A percentile compares a stretch with the other conserved stretches of the same genome.
phyloP scores from a whole-genome alignment of 768 basidiomycete species.

The Lanmaoa pseudosensibilis region DNA sequence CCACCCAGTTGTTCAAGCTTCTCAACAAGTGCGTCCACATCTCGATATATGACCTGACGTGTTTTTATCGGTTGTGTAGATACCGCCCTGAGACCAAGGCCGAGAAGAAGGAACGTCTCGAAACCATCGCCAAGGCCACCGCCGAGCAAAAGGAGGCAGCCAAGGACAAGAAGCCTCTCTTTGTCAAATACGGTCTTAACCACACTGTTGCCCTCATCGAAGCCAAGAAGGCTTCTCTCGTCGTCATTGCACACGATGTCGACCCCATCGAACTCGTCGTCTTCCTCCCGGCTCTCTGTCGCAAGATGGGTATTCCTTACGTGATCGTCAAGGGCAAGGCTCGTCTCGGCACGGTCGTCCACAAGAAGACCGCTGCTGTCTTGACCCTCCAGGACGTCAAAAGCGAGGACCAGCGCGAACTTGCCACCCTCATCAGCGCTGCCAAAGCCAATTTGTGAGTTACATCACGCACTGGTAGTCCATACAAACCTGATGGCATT shows the following conservation, averaged over 20 bases:
- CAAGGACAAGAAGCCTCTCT: constrained; percentile 93
- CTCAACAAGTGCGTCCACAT: constrained; percentile 71
- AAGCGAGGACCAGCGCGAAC: constrained; percentile 91
- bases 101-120: constrained; percentile 95
- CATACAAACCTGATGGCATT: constrained; percentile 2
- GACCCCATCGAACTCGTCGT: constrained; percentile 99
- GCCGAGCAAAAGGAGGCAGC: constrained; percentile 76
- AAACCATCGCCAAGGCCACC: constrained; percentile 70
- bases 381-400: constrained; percentile 91
- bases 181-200: constrained; percentile 96
- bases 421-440: constrained; percentile 88
- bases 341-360: constrained; percentile 94
- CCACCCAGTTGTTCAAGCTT: constrained; percentile 96
- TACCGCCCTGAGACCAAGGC: constrained; percentile 92
- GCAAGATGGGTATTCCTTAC: constrained; percentile 99
- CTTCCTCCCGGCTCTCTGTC: constrained; percentile 96
- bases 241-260: constrained; percentile 96
- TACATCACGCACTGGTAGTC: not conserved
- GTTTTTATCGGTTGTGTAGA: constrained; percentile 15
- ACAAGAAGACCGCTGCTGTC: constrained; percentile 97
- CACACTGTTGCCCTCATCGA: constrained; percentile 94
- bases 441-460: constrained; percentile 97
- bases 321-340: constrained; percentile 99
- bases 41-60: not conserved
- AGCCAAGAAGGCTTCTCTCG: constrained; percentile 95